Evolutionary conservation across 352 stramenopile genomes (phyloP).

Genomic region (Blastocystis sp.): DNA sequence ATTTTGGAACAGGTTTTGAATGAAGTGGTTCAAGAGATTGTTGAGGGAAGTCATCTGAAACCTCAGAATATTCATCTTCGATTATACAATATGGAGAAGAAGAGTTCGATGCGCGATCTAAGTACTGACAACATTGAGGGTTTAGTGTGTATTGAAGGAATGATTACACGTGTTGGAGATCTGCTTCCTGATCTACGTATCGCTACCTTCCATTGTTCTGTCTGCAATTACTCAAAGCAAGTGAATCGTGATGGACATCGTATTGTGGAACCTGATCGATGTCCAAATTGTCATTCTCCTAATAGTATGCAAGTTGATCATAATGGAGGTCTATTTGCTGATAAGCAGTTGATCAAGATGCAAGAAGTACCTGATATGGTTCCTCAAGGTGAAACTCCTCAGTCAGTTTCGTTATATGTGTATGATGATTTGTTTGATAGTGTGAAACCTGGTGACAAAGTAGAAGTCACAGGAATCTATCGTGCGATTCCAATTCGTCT

Average conservation of each 20-base stretch:
- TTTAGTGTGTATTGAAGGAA: constrained; percentile 88
- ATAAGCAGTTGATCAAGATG: constrained; percentile 96
- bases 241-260: constrained; percentile 86
- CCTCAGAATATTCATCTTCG: constrained; percentile 69
- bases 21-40: constrained; percentile 85
- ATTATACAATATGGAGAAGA: constrained; percentile 85
- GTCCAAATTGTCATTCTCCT: constrained; percentile 75
- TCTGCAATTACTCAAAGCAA: constrained; percentile 79
- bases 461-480: constrained; percentile 91
- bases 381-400: constrained; percentile 93
- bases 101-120: constrained; percentile 86
- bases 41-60: constrained; percentile 69
- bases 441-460: constrained; percentile 87
- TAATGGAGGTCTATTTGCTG: constrained; percentile 91
- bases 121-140: constrained; percentile 92
- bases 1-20: constrained; percentile 87
- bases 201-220: constrained; percentile 87
- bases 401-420: constrained; percentile 86
- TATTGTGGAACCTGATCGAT: constrained; percentile 86
- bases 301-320: constrained; percentile 89
- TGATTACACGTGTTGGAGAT: constrained; percentile 89
- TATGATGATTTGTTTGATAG: constrained; percentile 96
- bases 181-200: constrained; percentile 96
- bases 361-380: constrained; percentile 95
- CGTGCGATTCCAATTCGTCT: constrained; percentile 84